Conservation (phyloP, 2,329 filamentous ascomycete species). For the Rosellinia necatrix region DNA sequence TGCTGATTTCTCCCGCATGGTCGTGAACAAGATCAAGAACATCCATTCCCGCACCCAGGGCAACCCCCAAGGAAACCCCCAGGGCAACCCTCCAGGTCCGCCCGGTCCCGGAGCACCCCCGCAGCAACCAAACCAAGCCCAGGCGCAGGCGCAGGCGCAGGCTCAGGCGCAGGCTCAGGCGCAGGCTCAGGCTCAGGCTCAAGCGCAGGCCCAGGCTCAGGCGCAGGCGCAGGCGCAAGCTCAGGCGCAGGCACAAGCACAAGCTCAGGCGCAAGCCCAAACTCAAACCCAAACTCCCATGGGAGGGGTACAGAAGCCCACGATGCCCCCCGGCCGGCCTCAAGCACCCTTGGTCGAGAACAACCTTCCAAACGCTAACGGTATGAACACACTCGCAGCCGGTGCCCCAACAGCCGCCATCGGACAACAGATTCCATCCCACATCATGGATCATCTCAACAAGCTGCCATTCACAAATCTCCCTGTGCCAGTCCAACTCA, state of each 20-base stretch:
- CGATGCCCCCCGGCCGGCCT: slow-evolving; percentile 27
- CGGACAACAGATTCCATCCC: slow-evolving; percentile 25
- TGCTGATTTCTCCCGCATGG: slow-evolving; percentile 62
- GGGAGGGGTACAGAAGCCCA: slow-evolving; percentile 29
- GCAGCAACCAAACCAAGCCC: slow-evolving; percentile 7
- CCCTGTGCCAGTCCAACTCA: slow-evolving; percentile 19
- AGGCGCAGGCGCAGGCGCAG: background rate
- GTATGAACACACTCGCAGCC: too few relatives aligned
- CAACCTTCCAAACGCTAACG: slow-evolving; percentile 16
- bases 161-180: slow-evolving; percentile 13
- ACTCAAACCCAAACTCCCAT: slow-evolving; percentile 30
- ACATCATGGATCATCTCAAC: slow-evolving; percentile 35
- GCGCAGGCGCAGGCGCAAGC: slow-evolving; percentile 8
- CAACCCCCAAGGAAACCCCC: slow-evolving; percentile 12
- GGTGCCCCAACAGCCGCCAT: slow-evolving; percentile 1
- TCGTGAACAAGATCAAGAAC: slow-evolving; percentile 53
- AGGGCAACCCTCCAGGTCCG: background rate
- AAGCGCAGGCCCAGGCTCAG: slow-evolving; percentile 32
- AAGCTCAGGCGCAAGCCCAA: slow-evolving; percentile 19
- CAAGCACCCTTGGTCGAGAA: slow-evolving; percentile 17
- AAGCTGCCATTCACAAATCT: slow-evolving; percentile 35
- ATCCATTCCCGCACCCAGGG: slow-evolving; percentile 39
- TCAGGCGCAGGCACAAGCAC: slow-evolving; percentile 7
- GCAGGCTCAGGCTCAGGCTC: slow-evolving; percentile 20
- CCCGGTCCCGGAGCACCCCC: too few relatives aligned